Percentiles rank a stretch among this genome's conserved stretches.
phyloP scores from a whole-genome alignment of 2,329 filamentous ascomycete genomes.

The Periconia sp. region DNA sequence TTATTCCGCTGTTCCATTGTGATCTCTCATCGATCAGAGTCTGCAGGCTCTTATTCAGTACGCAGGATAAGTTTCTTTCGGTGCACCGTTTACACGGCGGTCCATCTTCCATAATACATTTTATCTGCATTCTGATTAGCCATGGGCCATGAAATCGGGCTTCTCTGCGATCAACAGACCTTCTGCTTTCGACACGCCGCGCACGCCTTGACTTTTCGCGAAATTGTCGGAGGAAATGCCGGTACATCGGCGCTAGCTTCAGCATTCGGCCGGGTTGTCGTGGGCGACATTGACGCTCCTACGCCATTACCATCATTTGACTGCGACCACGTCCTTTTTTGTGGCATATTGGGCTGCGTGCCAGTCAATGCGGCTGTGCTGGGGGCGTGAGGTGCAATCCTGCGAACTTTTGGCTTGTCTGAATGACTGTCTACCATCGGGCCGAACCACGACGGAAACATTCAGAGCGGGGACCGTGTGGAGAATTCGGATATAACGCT shows the following conservation, averaged over 20 bases:
- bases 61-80: constrained; percentile 57
- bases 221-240: constrained; percentile 28
- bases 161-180: constrained; percentile 13
- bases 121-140: constrained; percentile 43
- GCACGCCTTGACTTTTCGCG: constrained; percentile 51
- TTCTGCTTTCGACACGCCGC: constrained; percentile 62
- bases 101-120: constrained; percentile 59
- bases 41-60: constrained; percentile 59
- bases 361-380: not conserved
- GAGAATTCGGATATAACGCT: no score
- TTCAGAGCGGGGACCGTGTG: no score
- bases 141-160: no score
- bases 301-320: constrained; percentile 17
- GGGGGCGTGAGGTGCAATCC: not conserved
- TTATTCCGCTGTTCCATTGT: constrained; percentile 36
- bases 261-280: constrained; percentile 11
- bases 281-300: constrained; percentile 10
- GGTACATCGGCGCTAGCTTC: constrained; percentile 8
- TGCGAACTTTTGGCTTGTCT: not conserved
- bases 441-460: no score
- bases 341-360: constrained; percentile 19
- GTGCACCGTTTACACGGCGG: constrained; percentile 57
- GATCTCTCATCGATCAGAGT: constrained; percentile 56
- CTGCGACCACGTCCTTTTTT: constrained; percentile 29
- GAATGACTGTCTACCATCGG: no score